Evolutionary conservation across 2,329 filamentous ascomycete genomes (phyloP), one percentile per base, ranked within the genome.

Genomic region (Geosmithia putterillii): DNA sequence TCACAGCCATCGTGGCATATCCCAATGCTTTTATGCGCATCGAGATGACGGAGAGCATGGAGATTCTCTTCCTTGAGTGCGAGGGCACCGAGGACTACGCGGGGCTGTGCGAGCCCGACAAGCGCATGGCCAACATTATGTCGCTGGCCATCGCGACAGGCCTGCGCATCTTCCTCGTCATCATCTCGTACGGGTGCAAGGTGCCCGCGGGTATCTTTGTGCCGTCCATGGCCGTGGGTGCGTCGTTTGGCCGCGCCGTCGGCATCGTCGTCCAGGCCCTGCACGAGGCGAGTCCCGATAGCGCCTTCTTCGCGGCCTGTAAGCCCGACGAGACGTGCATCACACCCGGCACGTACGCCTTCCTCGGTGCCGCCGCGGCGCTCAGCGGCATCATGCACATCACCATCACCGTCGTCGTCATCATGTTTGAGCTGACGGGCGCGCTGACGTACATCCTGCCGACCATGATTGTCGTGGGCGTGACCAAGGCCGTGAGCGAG

Each of bases 31-130:
- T 98, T 51, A 60, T 98, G 45, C 75, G 86, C 44, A 95, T 96
- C 54, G 94, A 98, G 63, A 96, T 98, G 92, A 95, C 92, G 0
- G 90, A 96, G 66, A 95, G 88, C 67, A 96, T 98, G 92, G 89
- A 96, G 59, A 94, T 95, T 49, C 67, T 98, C 10, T 98, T 98
- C 60, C 74, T 85, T 14, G 92, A 98, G 58, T 98, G 92, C 53
- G 86, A 94, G 56, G 87, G 84, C 5, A 81, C 73, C 18, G 84
- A 94, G 58, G 86, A 90, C 56, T 95, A 95, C 52, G 79, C 94
- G 49, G 85, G 85, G 6, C 76, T 98, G 15, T 98, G 92, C 71
- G 85, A 95, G 59, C 58, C 72, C 4, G 69, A 84, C 42, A 82
- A 85, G 52, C 79, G 88, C 20, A 82, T 81, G 70, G 70, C 71